Percentiles rank a stretch among this genome's conserved stretches.
phyloP scores from a whole-genome alignment of 2,329 filamentous ascomycete genomes.

The Celoporthe dispersa region DNA sequence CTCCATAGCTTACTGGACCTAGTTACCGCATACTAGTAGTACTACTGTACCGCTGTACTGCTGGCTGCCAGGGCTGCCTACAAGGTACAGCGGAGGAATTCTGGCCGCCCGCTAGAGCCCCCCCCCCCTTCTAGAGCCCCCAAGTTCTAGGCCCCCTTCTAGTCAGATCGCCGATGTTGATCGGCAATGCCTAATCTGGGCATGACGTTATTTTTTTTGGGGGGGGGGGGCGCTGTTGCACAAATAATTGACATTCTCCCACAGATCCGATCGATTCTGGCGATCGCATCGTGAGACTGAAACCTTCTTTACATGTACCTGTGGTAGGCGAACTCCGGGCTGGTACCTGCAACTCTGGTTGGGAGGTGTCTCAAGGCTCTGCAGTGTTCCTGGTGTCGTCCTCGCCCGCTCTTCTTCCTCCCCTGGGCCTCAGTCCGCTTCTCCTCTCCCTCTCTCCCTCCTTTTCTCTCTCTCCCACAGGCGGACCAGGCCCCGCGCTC shows the following conservation, averaged over 20 bases:
- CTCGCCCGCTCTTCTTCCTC: too few species aligned
- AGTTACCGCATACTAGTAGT: too few species aligned
- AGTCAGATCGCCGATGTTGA: conserved; percentile 12
- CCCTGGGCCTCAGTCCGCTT: not conserved
- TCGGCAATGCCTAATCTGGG: not conserved
- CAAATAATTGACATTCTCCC: not conserved
- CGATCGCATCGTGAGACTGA: not conserved
- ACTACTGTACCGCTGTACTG: not conserved
- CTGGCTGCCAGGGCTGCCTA: not conserved
- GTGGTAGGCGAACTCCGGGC: not conserved
- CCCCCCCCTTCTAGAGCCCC: not conserved
- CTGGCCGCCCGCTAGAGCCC: too few species aligned
- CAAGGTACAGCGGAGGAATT: not conserved
- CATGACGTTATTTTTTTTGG: conserved; percentile 14
- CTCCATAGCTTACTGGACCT: too few species aligned
- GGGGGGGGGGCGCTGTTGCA: too few species aligned
- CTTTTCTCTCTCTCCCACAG: not conserved
- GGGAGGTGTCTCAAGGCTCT: not conserved
- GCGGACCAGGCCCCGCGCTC: not conserved
- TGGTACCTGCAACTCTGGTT: not conserved
- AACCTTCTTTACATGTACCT: not conserved
- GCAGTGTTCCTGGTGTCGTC: not conserved
- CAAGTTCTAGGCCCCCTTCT: not conserved
- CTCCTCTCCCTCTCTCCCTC: not conserved
- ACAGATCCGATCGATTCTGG: not conserved